These are phyloP conservation scores for Talaromyces funiculosus DNA, from an alignment of 2,329 filamentous ascomycete species.

Conservation along the genomic window DNA sequence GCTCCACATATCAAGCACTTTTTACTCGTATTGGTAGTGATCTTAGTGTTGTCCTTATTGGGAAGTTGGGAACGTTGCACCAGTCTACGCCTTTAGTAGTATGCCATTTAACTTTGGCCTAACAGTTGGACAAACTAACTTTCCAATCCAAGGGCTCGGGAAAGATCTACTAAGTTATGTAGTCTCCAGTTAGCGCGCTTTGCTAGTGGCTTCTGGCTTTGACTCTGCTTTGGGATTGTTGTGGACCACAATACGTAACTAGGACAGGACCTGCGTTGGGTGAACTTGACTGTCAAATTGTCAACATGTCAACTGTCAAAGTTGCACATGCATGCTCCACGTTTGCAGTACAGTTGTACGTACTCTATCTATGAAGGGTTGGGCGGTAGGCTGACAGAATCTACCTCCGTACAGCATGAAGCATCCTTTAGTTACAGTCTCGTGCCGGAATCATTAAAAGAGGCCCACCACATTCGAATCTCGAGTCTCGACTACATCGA, in stretches of 20 bases:
- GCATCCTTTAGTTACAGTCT: not conserved
- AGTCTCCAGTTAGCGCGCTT: not conserved
- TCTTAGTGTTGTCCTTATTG: not conserved
- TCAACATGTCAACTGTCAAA: no score
- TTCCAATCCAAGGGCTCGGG: slow-evolving; percentile 4
- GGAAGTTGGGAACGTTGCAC: not conserved
- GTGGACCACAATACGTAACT: not conserved
- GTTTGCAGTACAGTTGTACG: not conserved
- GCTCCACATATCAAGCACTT: not conserved
- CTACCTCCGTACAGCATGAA: not conserved
- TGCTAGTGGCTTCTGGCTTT: not conserved
- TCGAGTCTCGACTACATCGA: not conserved
- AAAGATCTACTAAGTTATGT: no score
- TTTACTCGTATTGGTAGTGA: not conserved
- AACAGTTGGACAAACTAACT: not conserved
- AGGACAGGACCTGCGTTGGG: not conserved
- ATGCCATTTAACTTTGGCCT: not conserved
- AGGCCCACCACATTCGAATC: not conserved
- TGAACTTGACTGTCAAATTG: not conserved
- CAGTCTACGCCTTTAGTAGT: not conserved
- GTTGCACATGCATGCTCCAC: not conserved
- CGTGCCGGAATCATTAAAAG: not conserved
- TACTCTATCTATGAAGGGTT: not conserved
- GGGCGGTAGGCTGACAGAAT: not conserved
- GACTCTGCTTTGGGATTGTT: not conserved